Conservation (phyloP, 495 filamentous ascomycete species). For the Trichocladium uniseriatum region DNA sequence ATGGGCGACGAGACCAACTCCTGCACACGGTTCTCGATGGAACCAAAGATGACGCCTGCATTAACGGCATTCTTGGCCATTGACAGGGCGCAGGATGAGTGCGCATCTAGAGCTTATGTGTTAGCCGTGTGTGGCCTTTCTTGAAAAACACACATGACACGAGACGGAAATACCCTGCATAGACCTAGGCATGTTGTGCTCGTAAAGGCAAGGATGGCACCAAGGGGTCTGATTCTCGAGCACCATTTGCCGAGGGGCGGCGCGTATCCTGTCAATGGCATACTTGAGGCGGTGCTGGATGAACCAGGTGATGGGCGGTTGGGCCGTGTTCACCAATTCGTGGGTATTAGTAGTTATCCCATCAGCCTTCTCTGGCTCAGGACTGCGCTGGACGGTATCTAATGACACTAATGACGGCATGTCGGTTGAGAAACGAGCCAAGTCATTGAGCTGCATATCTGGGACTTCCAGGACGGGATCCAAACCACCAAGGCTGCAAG, state of each 20-base stretch:
- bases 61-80: slow-evolving; percentile 40
- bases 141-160: not conserved
- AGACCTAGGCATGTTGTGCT: slow-evolving; percentile 35
- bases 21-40: slow-evolving; percentile 31
- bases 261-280: slow-evolving; percentile 34
- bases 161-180: slow-evolving; percentile 35
- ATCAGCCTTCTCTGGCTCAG: no score
- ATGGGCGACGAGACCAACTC: slow-evolving; percentile 29
- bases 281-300: slow-evolving; percentile 35
- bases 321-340: no score
- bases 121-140: not conserved
- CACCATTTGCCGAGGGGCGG: slow-evolving; percentile 39
- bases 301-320: not conserved
- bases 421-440: not conserved
- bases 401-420: no score
- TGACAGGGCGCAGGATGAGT: slow-evolving; percentile 41
- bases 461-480: not conserved
- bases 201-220: slow-evolving; percentile 41
- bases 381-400: no score
- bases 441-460: not conserved
- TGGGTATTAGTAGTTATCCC: no score
- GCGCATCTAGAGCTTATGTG: slow-evolving; percentile 31
- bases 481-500: not conserved
- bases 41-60: slow-evolving; percentile 32
- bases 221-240: slow-evolving; percentile 40